Evolutionary conservation across 192 early-diverging fungal genomes (phyloP), one percentile per base, ranked within the genome.

Genomic region (Umbelopsis ramanniana): DNA sequence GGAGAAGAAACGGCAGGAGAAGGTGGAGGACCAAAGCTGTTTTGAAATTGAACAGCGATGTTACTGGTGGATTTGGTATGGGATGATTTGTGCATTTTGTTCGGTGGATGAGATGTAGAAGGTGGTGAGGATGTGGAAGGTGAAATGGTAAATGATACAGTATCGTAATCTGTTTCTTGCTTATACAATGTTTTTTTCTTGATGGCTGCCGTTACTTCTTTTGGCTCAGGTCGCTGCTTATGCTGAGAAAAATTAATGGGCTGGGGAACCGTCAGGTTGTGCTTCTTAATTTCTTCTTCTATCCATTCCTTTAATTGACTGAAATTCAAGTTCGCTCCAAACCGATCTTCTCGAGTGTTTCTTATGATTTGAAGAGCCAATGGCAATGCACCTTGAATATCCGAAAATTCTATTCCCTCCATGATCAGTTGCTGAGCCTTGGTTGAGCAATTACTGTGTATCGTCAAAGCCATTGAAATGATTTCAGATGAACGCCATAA

Each of bases 291-390:
- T 29, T 78, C 76, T 40, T 54, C 45, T 38, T 81, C 67, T 21
- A 81, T 46, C 69, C 72, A 81, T 33, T 76, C 66, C 33, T 72
- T 72, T 14, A 76, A 50, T 68, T 81, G 67, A 46, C 73, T 55
- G 38, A 66, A 76, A 40, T 73, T 76, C 33, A 63, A 38, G 22
- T 70, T 73, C 52, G 38, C 67, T 15, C 54, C 15, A 17, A 50
- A 52, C 38, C 69, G 47, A 29, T 48, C 66, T 47, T 81, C 79
- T 14, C 33, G 50, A 21, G 79, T 77, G 4, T 60, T 53, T 60
- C 68, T 40, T 8, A 81, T 29, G 47, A 81, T 48, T 8, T 60
- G 12, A 0, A 76, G 46, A 26, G 74, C 60, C 21, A 47, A 50
- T n/a, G 46, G 63, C 12, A 81, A 67, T 15, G 68, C 75, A 47